phyloP scores from a whole-genome alignment of 768 basidiomycete genomes.

The Dioszegia crocea region DNA sequence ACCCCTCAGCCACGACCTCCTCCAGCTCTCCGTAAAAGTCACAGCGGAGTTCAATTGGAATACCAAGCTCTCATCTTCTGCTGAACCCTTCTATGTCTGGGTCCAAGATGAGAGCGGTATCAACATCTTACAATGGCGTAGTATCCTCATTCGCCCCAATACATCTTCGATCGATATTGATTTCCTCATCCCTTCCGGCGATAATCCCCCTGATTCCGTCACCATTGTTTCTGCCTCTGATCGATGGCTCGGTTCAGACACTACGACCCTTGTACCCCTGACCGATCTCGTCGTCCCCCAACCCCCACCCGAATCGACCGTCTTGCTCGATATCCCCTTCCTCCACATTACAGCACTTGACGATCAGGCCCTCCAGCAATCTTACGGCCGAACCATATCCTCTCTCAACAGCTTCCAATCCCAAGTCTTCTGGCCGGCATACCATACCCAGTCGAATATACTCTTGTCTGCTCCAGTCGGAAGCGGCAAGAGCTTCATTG shows the following conservation, averaged over 20 bases:
- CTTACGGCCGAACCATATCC: constrained; percentile 55
- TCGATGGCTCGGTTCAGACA: constrained; percentile 87
- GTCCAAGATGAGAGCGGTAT: constrained; percentile 77
- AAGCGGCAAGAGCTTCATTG: constrained; percentile 74
- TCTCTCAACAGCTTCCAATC: constrained; percentile 82
- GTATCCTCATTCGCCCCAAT: constrained; percentile 66
- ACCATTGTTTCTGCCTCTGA: constrained; percentile 80
- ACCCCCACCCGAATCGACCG: constrained; percentile 58
- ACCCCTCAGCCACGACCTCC: constrained; percentile 76
- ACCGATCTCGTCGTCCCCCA: constrained; percentile 72
- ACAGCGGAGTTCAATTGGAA: constrained; percentile 75
- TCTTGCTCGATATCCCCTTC: constrained; percentile 69
- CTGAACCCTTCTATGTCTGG: constrained; percentile 94
- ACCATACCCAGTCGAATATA: constrained; percentile 64
- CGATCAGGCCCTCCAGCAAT: constrained; percentile 53
- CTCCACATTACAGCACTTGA: constrained; percentile 60
- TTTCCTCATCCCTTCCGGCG: constrained; percentile 72
- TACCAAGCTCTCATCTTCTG: constrained; percentile 64
- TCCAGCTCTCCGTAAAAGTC: constrained; percentile 68
- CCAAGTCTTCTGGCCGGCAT: constrained; percentile 77
- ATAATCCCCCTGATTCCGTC: constrained; percentile 61
- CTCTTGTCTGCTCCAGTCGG: constrained; percentile 74
- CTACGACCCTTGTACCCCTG: constrained; percentile 63
- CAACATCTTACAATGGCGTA: constrained; percentile 75
- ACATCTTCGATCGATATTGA: constrained; percentile 62